Conservation (phyloP, 306 rosid genomes). For the Luffa aegyptiaca region DNA sequence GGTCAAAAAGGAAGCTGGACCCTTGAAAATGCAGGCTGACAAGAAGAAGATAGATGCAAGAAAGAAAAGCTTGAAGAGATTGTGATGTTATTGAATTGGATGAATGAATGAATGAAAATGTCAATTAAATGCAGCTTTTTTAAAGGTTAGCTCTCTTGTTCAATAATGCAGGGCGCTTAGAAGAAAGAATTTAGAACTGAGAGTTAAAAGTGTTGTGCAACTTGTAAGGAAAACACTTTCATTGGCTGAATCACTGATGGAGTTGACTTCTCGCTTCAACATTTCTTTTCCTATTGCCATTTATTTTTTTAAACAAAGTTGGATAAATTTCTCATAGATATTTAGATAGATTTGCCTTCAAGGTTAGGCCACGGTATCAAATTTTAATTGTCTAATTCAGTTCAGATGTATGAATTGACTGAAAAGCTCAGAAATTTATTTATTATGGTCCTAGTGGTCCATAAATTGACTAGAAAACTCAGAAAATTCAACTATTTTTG, state of each 20-base stretch:
- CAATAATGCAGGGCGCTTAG: background rate
- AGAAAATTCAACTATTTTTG: background rate
- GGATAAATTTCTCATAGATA: background rate
- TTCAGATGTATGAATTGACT: too few species aligned
- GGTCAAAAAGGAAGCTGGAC: slow-evolving; percentile 47
- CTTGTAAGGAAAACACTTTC: slow-evolving; percentile 1
- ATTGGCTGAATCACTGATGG: background rate
- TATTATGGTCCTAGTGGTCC: too few species aligned
- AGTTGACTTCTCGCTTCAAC: background rate
- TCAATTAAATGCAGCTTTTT: background rate
- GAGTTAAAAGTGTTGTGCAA: background rate
- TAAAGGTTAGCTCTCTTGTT: background rate
- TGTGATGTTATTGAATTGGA: slow-evolving; percentile 20
- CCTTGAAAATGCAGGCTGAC: slow-evolving; percentile 56
- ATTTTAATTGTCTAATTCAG: background rate
- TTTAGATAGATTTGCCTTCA: background rate
- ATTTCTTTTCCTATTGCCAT: background rate
- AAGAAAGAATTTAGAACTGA: background rate
- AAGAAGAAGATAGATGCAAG: slow-evolving; percentile 96
- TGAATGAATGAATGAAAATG: background rate
- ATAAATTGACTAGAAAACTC: too few species aligned
- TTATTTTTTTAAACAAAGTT: background rate
- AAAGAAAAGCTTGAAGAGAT: slow-evolving; percentile 97
- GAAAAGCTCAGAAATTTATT: background rate
- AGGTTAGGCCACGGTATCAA: background rate